Evolutionary conservation across 106 monocot species (phyloP), one percentile per base, ranked within the genome.

Genomic region (Allium sativum): DNA sequence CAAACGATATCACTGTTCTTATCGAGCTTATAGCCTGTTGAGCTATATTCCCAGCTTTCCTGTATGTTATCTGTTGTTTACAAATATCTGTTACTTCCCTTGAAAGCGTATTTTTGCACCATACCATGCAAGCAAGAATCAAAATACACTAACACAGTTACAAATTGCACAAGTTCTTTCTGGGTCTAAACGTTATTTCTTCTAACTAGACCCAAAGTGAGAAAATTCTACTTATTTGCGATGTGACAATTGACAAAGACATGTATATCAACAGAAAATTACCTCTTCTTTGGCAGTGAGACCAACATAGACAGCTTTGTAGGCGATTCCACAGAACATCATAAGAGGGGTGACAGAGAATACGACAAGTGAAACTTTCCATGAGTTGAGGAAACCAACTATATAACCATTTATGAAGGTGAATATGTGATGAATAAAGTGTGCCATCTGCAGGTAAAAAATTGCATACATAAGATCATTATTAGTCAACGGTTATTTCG

Each of bases 1-100:
- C 75, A 42, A 80, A 75, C 15, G 80, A 80, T 12, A 75, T 31
- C 46, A 80, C 75, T 0, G 80, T 80, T 53, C 75, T 50, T 18
- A 80, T 68, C 4, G 75, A 80, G 71, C 63, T 75, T 22, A 80
- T 75, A 10, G 75, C 80, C 17, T 80, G 80, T 51, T 80, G 80
- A 11, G 75, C 80, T 68, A 80, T 41, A 46, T 62, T 64, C 0
- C 72, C 72, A 3, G 75, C 80, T 19, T 59, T 67, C 31, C 62
- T 44, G 14, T 80, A 80, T 15, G 79, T 74, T 12, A 67, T 65
- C 79, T 79, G 21, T 55, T 55, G n/a, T 31, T 31, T 31, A 31
- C 31, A 31, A 31, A 31, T 31, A 31, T 31, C 2, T 31, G 31
- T 31, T 31, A 31, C 31, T 31, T 31, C 31, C 31, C 31, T 31